These are phyloP conservation scores for Ceratonia siliqua DNA, from an alignment of 306 rosid genomes.

Conservation along the genomic window DNA sequence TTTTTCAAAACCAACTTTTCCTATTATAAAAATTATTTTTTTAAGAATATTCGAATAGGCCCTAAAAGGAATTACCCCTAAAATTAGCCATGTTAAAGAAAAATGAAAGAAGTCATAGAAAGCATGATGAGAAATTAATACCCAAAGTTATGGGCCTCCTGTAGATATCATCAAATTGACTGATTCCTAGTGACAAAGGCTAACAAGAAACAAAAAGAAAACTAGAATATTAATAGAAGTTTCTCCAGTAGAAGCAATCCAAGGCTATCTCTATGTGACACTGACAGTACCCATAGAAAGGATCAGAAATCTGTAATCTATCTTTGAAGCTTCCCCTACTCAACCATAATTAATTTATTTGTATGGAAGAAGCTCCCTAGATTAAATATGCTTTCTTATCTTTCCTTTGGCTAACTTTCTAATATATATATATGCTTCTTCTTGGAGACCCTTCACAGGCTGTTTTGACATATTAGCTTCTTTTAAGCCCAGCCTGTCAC, in stretches of 20 bases:
- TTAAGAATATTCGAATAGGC: no score
- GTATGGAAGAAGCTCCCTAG: constrained; percentile 30
- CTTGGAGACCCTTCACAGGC: constrained; percentile 18
- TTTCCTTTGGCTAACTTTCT: constrained; percentile 26
- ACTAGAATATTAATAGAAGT: constrained; percentile 36
- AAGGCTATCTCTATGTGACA: constrained; percentile 42
- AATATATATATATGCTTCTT: constrained; percentile 31
- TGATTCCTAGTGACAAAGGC: constrained; percentile 5
- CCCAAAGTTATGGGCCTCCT: background rate
- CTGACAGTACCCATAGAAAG: constrained; percentile 38
- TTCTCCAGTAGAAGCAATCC: constrained; percentile 58
- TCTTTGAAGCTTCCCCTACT: constrained; percentile 57
- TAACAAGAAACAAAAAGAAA: constrained; percentile 34
- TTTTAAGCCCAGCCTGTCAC: constrained; percentile 15
- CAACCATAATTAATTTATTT: constrained; percentile 25
- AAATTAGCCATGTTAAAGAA: background rate
- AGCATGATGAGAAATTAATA: constrained; percentile 12
- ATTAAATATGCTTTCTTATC: constrained; percentile 15
- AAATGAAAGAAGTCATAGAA: background rate
- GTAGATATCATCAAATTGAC: background rate
- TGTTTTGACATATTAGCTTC: constrained; percentile 26
- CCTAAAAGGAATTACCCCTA: no score
- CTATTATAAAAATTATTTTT: no score
- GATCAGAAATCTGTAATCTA: constrained; percentile 39
- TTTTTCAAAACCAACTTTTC: no score